Evolutionary conservation across 139 green algal species (phyloP), one percentile per base, ranked within the genome.

Genomic region (Chlorella sorokiniana): DNA sequence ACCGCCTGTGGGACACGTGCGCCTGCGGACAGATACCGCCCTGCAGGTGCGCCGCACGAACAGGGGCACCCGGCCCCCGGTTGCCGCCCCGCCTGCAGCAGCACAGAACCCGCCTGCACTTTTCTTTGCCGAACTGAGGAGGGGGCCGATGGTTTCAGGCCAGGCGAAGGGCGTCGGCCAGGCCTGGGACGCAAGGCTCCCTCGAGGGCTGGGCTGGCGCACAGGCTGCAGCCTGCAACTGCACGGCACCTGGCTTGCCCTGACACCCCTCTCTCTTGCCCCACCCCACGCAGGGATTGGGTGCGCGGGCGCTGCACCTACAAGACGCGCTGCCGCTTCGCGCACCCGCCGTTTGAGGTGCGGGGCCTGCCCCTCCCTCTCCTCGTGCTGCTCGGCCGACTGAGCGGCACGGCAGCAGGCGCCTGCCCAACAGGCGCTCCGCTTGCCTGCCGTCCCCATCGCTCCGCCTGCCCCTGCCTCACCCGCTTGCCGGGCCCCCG

Each of bases 291-390:
- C 68, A 76, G 86, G 37, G 86, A 90, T 64, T 90, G 86, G 86
- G 86, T 90, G 61, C 80, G 84, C 11, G 86, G 86, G 6, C 79
- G 86, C n/a, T 90, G 86, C 79, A 80, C 80, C 20, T 90, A 90
- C 63, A 80, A 72, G 41, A 67, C 84, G 35, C 42, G 79, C 65
- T 86, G 83, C 72, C 76, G 84, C 27, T 90, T 89, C 41, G 77
- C 62, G 5, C 86, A 90, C 70, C 86, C 84, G 62, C 86, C 86
- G 7, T 90, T 90, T 69, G 75, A 81, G 73, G 73, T 79, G 51
- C 3, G 65, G 0, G 31, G 14, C 7, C 61, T 10, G 29, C 29
- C 22, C 8, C 6, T 23, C 27, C 5, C 25, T 23, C 25, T 61
- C n/a, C n/a, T n/a, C n/a, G n/a, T n/a, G n/a, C n/a, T 61, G 52